Evolutionary conservation across 1,284 basidiomycete genomes (phyloP), one percentile per base, ranked within the genome.

Genomic region (Vanrija sp.): DNA sequence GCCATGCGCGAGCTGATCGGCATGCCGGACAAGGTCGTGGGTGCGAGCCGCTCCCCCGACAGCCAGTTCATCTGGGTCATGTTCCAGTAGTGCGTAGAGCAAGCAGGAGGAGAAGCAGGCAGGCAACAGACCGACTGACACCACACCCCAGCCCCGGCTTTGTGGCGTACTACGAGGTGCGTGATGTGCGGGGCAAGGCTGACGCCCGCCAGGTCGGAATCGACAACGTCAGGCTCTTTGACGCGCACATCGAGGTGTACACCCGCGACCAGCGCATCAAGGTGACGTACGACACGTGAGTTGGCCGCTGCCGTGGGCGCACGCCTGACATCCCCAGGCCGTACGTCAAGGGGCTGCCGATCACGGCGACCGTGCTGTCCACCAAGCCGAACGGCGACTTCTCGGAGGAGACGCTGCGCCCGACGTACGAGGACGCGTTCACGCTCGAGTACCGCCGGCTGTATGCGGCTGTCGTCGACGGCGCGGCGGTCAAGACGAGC

Each of bases 1-100:
- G 74, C 75, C 10, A 78, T 79, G 77, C 63, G 78, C n/a, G 78
- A 79, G 62, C 57, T 76, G 1, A 40, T 76, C 8, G 75, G 74
- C 14, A 65, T 73, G 66, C 75, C 75, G n/a, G 57, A 67, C 40
- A 59, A 62, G 18, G 67, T 69, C 39, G n/a, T 73, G 18, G 57
- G 59, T 1, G 68, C 72, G 5, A 57, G 61, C 1, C 49, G 72
- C 16, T 62, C 49, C 25, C 49, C 54, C 14, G 55, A 55, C 25
- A 47, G 49, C 5, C 18, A 43, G 23, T 61, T 50, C 38, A 43
- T 57, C 43, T 52, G 49, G 46, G 55, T 53, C 34, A 54, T 48
- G 46, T 44, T 61, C 9, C 43, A 61, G 14, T 61, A 61, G 59
- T 57, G 18, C 5, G n/a, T n/a, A n/a, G n/a, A n/a, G n/a, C n/a